Evolutionary conservation across 371 early-diverging fungal species (phyloP), one percentile per base, ranked within the genome.

Genomic region (Mortierella sp.): DNA sequence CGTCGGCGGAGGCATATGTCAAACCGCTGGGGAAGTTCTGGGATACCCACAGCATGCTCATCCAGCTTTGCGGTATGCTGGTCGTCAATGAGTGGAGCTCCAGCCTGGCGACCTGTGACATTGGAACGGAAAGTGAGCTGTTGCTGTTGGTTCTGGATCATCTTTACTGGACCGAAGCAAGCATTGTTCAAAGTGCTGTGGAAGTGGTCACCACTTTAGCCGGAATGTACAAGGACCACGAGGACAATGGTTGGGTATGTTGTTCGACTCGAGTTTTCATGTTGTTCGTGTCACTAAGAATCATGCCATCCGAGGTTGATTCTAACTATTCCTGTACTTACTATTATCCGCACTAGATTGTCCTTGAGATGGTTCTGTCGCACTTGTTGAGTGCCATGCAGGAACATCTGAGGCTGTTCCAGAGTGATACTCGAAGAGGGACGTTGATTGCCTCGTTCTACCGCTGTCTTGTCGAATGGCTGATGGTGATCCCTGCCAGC

Each of bases 381-480:
- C 89, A 92, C 34, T 68, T 95, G 16, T 85, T 95, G 67, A 92
- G 90, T 64, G 92, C 94, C 0, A 72, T 94, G n/a, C 90, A 90
- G 66, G 91, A 93, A 19, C 94, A 94, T 70, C 69, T 96, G 43
- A 88, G 88, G 41, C 79, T 88, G 53, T 91, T 92, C 61, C 87
- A 91, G 75, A 72, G 71, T 44, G 86, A 86, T 22, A 10, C 63
- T 1, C 74, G 83, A 6, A 68, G 78, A 4, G 83, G 78, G 29
- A 16, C 86, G 22, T 90, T 92, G 40, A 88, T 95, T 5, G 90
- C 93, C 1, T 88, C 91, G 9, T 83, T 95, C 22, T 92, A 95
- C 67, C 90, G 91, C 47, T 93, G 94, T 71, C 72, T 95, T 19
- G 74, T 91, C 13, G 93, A 94, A 58, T 96, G 96, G 97, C 77